Base-by-base conservation (phyloP, 1,284 basidiomycete genomes). In the Tilletiaria anomala region DNA sequence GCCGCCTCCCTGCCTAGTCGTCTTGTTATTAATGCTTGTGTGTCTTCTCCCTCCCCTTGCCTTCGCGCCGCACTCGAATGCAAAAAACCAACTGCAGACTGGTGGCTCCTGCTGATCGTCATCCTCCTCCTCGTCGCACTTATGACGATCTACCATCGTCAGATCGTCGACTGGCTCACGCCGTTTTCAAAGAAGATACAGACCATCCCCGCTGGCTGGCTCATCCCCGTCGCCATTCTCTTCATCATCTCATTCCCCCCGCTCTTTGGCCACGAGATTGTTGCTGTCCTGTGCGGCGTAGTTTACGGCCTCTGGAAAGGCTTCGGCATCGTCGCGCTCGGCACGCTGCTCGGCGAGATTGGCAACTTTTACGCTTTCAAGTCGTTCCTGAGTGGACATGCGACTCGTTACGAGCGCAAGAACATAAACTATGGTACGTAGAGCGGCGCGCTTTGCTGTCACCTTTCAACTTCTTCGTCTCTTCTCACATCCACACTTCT, bases 211-310 rank as follows among this genome's bases (percentile, higher is more conserved):
- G 70, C 61, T 32, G 85, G 86, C 15, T 89, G 79, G 79, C 66
- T 80, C 14, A 83, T 91, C 33, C 85, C 86, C 1, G 83, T 88
- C 37, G 82, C 69, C 34, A 72, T 85, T 39, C 70, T 83, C 19
- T 80, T 84, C 58, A 71, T 84, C 50, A 76, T 84, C 29, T 58
- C 32, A 6, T 16, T 55, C 36, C 46, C 57, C 4, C 47, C 42
- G 11, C 71, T 82, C 10, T 82, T 82, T 51, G 80, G 80, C 4
- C 79, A 82, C 50, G 81, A 83, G 69, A 79, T 83, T 48, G 74
- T 83, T 19, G 78, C 76, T 5, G 73, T 83, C 29, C 69, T 83
- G 6, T 79, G 77, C 54, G 81, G 81, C n/a, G 65, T 83, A n/a
- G 78, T 82, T 1, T 61, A 61, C 33, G 57, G 57, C 3, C 44